Evolutionary conservation across 2,329 filamentous ascomycete species (phyloP), one percentile per base, ranked within the genome.

Genomic region (Paraconiothyrium brasiliense): DNA sequence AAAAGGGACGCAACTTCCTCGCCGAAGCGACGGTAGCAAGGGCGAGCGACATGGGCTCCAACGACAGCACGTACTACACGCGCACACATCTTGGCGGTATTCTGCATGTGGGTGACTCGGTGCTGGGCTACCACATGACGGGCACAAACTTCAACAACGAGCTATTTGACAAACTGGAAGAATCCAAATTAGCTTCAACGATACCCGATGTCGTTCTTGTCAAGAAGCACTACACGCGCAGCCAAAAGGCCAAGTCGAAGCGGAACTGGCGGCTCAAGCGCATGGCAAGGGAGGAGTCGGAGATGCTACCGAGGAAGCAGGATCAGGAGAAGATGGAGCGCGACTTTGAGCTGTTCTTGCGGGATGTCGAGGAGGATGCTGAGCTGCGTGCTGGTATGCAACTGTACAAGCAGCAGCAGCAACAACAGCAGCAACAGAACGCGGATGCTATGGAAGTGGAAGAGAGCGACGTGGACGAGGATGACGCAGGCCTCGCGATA

Each of bases 331-430:
- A 89, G 66, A 89, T 97, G 83, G 94, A 98, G 76, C 87, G 90
- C 67, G 95, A 99, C 80, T 99, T 97, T 81, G 95, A 99, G 83
- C 88, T 94, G 87, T 99, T 99, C 88, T 83, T 99, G 84, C 90
- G 91, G 49, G 95, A 99, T 78, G 92, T 99, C 11, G 96, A 99
- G 81, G 94, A 98, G 77, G 95, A 99, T 77, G 86, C 91, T 56
- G 95, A 99, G 74, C 84, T 97, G 68, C 86, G 95, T 58, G 87
- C 89, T 47, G 93, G 93, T 1, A 83, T 99, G 76, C 92, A 92
- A 49, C 78, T 99, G 71, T 99, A 97, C 83, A 97, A 94, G 76
- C 80, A 85, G 83, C 86, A 84, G 63, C 77, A 82, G 41, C 27
- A 46, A 16, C 37, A 44, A 72, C 81, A 82, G 73, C 39, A 47